Base-by-base conservation (phyloP, 306 rosid species). In the Vigna mungo region DNA sequence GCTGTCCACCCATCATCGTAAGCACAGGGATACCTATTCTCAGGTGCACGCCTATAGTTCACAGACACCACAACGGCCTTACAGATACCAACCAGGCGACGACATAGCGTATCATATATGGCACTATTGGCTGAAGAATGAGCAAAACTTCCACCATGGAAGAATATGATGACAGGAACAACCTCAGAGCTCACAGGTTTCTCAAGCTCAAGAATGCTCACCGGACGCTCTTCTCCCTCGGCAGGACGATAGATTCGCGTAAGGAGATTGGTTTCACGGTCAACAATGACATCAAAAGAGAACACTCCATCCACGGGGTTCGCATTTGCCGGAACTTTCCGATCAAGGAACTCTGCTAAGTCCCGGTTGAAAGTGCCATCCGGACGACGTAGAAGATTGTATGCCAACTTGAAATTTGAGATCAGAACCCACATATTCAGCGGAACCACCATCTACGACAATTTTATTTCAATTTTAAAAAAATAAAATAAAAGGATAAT, bases 121-220 rank as follows among this genome's bases (percentile, higher is more conserved):
- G 96, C 97, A 76, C 97, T 95, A 60, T 95, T 90, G 3, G 96
- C 90, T 15, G 99, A 95, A 53, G 97, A 95, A 74, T 92, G 99
- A 0, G 96, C 96, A 83, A 95, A 95, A 83, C 99, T 95, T 84
- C 99, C 99, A 74, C 99, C 99, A 7, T 96, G 99, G 76, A 96
- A 96, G 86, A 96, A 96, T 30, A 96, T 60, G 14, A 96, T 84
- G 6, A 96, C 94, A 78, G 98, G 98, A 7, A 84, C 61, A 83
- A 92, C 80, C 83, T 88, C 97, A 34, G 86, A 56, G 34, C 69
- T 84, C 44, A 86, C 85, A 2, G 96, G 92, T 89, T 85, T 90
- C 86, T 89, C 89, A 65, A 89, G 96, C 65, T 91, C 96, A 83
- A 80, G 58, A 58, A 92, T 36, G 73, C 17, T 89, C n/a, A 79